Conservation (phyloP, 2,329 filamentous ascomycete species). For the Fusarium torreyae region DNA sequence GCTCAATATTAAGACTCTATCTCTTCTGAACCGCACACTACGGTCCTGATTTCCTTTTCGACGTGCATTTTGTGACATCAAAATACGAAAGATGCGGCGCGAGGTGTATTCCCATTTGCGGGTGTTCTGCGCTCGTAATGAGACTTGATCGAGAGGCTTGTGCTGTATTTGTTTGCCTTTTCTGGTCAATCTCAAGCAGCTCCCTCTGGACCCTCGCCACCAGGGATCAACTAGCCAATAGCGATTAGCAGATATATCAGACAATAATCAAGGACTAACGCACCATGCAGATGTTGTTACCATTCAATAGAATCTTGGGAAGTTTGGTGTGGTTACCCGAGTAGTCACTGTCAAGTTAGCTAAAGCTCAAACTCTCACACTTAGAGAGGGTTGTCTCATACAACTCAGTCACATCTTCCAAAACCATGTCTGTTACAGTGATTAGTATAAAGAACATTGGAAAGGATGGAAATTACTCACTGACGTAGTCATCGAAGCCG, state of each 20-base stretch:
- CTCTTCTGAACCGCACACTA: slow-evolving; percentile 24
- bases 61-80: slow-evolving; percentile 23
- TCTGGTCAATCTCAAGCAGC: slow-evolving; percentile 39
- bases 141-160: slow-evolving; percentile 20
- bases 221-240: slow-evolving; percentile 77
- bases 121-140: neutral
- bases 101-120: neutral
- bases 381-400: slow-evolving; percentile 60
- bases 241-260: slow-evolving; percentile 19
- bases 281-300: slow-evolving; percentile 99
- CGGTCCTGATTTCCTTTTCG: slow-evolving; percentile 14
- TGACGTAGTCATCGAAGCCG: slow-evolving; percentile 99
- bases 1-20: slow-evolving; percentile 36
- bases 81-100: slow-evolving; percentile 3
- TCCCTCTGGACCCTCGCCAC: slow-evolving; percentile 77
- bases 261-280: slow-evolving; percentile 39
- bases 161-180: slow-evolving; percentile 21
- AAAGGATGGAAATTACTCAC: slow-evolving; percentile 72
- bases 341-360: slow-evolving; percentile 80
- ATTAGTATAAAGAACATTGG: slow-evolving; percentile 36
- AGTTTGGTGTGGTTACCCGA: slow-evolving; percentile 89
- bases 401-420: slow-evolving; percentile 98
- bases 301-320: slow-evolving; percentile 94
- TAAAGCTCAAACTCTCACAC: neutral
- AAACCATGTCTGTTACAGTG: slow-evolving; percentile 85